Evolutionary conservation across 306 rosid genomes (phyloP).

Genomic region (Crotalaria pallida): DNA sequence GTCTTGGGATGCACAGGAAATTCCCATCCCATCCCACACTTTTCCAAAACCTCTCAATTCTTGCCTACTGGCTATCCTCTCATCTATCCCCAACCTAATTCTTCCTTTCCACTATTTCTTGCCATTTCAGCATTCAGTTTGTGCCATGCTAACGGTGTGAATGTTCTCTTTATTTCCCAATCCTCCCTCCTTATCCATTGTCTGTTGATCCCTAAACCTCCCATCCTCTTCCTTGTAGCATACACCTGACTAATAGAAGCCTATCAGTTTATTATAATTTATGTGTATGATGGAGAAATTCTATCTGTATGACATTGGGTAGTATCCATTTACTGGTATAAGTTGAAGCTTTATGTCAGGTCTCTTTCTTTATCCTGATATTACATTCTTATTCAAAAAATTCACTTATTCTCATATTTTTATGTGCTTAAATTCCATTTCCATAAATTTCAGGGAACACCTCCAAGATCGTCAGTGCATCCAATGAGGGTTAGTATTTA

Average conservation of each 20-base stretch:
- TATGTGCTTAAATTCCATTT: slow-evolving; percentile 5
- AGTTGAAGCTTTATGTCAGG: not conserved
- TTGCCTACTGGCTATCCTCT: not conserved
- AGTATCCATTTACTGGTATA: slow-evolving; percentile 8
- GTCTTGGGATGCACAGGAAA: not conserved
- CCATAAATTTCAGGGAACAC: slow-evolving; percentile 75
- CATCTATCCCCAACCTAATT: not conserved
- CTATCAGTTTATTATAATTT: not conserved
- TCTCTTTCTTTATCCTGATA: not conserved
- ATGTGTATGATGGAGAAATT: not conserved
- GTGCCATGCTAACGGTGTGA: not conserved
- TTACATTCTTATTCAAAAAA: not conserved
- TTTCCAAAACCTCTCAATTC: not conserved
- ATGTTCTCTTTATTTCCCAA: not conserved
- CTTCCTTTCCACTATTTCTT: not conserved
- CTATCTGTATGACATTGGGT: not conserved
- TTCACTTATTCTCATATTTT: slow-evolving; percentile 11
- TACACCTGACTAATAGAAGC: not conserved
- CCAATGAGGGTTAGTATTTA: slow-evolving; percentile 89
- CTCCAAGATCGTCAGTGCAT: slow-evolving; percentile 95
- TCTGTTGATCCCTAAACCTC: not conserved
- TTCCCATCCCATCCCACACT: not conserved
- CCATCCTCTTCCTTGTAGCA: not conserved
- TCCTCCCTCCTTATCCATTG: not conserved
- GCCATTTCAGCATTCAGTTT: not conserved